Evolutionary conservation across 108 stramenopile genomes (phyloP).

Genomic region (Skeletonema marinoi): DNA sequence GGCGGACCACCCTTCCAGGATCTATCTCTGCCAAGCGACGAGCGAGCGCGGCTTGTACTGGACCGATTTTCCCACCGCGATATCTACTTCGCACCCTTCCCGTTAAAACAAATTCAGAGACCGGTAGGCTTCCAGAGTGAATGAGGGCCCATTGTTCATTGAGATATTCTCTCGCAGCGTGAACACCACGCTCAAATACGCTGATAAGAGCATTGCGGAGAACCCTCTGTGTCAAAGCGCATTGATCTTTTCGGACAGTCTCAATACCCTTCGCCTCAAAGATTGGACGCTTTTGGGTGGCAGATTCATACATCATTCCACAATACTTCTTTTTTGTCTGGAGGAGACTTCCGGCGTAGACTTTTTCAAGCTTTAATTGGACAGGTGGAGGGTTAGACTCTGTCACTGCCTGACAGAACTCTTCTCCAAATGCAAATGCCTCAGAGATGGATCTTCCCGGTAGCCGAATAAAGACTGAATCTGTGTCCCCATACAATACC

Average conservation of each 20-base stretch:
- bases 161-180: conserved; percentile 67
- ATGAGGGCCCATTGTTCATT: conserved; percentile 80
- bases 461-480: conserved; percentile 95
- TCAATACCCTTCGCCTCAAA: conserved; percentile 92
- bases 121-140: conserved; percentile 74
- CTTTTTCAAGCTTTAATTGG: conserved; percentile 96
- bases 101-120: conserved; percentile 87
- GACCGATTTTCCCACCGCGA: conserved; percentile 77
- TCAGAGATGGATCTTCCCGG: conserved; percentile 83
- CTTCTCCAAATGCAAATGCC: conserved; percentile 94
- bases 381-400: conserved; percentile 90
- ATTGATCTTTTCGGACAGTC: conserved; percentile 87
- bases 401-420: conserved; percentile 86
- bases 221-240: conserved; percentile 81
- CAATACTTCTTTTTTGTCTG: conserved; percentile 91
- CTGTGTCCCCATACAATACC: conserved; percentile 90
- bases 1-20: conserved; percentile 74
- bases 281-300: conserved; percentile 63
- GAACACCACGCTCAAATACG: conserved; percentile 66
- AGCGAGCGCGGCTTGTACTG: conserved; percentile 84
- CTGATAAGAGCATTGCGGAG: conserved; percentile 75
- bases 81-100: conserved; percentile 79
- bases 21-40: conserved; percentile 78
- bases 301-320: conserved; percentile 89
- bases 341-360: conserved; percentile 88